Evolutionary conservation across 1,284 basidiomycete species (phyloP).

Genomic region (Tylopilus sp.): DNA sequence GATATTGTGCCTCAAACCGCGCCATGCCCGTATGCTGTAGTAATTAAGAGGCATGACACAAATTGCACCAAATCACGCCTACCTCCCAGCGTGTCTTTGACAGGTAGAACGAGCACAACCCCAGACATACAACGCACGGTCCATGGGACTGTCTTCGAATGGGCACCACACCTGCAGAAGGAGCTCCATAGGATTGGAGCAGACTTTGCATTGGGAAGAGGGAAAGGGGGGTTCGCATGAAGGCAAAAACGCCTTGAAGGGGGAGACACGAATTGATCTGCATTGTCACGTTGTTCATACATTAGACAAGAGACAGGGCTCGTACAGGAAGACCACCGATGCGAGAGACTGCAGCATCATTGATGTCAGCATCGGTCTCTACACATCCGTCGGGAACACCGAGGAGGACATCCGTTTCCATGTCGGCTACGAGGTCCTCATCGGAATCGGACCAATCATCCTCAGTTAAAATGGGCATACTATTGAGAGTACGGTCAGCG

Average conservation of each 20-base stretch:
- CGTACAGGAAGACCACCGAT: constrained; percentile 83
- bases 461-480: constrained; percentile 39
- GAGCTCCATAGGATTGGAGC: constrained; percentile 67
- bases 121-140: constrained; percentile 77
- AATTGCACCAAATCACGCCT: constrained; percentile 33
- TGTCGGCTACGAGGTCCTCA: constrained; percentile 48
- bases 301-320: constrained; percentile 42
- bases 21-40: constrained; percentile 69
- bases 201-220: constrained; percentile 63
- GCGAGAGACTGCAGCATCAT: constrained; percentile 75
- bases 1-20: constrained; percentile 65
- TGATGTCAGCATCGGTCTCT: constrained; percentile 49
- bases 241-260: constrained; percentile 53
- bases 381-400: constrained; percentile 72
- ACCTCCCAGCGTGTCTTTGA: constrained; percentile 70
- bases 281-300: constrained; percentile 32
- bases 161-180: constrained; percentile 83
- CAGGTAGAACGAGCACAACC: constrained; percentile 64
- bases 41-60: constrained; percentile 12
- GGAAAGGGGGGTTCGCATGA: constrained; percentile 50
- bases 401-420: constrained; percentile 68
- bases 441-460: constrained; percentile 78
- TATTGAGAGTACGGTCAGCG: constrained; percentile 19
- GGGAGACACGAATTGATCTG: constrained; percentile 28
- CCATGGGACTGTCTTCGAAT: constrained; percentile 73